phyloP scores from a whole-genome alignment of 495 filamentous ascomycete species.

The Penicillium mononematosum region DNA sequence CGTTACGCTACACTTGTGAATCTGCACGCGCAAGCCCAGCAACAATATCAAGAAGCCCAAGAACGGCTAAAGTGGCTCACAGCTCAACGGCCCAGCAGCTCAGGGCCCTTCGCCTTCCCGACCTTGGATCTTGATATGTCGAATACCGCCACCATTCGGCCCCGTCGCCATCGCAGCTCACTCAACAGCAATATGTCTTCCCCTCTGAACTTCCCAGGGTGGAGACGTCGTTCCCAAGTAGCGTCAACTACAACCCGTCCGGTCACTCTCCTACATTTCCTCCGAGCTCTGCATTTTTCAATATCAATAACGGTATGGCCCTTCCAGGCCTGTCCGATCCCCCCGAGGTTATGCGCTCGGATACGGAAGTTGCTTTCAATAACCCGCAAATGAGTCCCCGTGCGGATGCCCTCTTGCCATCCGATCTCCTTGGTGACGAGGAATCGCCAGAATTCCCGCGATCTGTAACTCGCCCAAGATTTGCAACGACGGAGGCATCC shows the following conservation, averaged over 20 bases:
- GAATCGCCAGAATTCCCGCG: slow-evolving; percentile 58
- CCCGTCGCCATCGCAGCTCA: slow-evolving; percentile 50
- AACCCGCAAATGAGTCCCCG: slow-evolving; percentile 79
- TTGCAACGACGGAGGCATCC: slow-evolving; percentile 39
- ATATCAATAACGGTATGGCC: slow-evolving; percentile 58
- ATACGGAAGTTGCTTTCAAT: slow-evolving; percentile 50
- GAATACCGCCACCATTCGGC: slow-evolving; percentile 43
- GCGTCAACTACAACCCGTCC: slow-evolving; percentile 44
- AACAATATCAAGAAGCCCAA: slow-evolving; percentile 53
- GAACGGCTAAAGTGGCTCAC: slow-evolving; percentile 52
- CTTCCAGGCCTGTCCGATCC: slow-evolving; percentile 41
- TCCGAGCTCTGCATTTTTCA: slow-evolving; percentile 53
- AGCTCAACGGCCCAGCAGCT: slow-evolving; percentile 42
- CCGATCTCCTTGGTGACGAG: slow-evolving; percentile 75
- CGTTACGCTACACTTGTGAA: slow-evolving; percentile 52
- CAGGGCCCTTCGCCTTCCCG: slow-evolving; percentile 45
- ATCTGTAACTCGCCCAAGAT: slow-evolving; percentile 39
- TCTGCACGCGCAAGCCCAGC: slow-evolving; percentile 48
- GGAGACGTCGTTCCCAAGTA: slow-evolving; percentile 37
- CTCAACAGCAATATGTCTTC: slow-evolving; percentile 50
- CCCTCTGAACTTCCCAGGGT: slow-evolving; percentile 43
- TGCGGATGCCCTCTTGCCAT: slow-evolving; percentile 73
- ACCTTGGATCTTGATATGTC: slow-evolving; percentile 44
- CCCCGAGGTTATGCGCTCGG: slow-evolving; percentile 39
- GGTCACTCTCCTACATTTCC: slow-evolving; percentile 51